Percentiles rank a stretch among this genome's conserved stretches.
Evolutionary conservation across 2,329 filamentous ascomycete genomes (phyloP).

Genomic region (Amphichorda felina): DNA sequence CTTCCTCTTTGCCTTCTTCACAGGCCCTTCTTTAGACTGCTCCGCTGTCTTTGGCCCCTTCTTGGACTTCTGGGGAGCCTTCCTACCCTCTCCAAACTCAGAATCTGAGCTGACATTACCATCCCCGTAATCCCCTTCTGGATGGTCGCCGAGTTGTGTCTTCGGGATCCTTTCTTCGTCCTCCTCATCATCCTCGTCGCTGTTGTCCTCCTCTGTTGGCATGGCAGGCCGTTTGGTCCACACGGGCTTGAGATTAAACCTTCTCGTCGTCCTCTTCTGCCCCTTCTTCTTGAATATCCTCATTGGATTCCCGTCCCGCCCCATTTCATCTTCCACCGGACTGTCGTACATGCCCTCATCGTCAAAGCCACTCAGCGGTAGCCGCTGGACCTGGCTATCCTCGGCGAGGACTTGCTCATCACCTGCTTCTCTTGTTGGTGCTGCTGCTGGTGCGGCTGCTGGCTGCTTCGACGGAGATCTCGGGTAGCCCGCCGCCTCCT

Average conservation of each 20-base stretch:
- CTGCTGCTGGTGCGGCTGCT: constrained; percentile 6
- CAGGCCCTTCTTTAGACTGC: constrained; percentile 23
- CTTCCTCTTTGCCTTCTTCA: constrained; percentile 44
- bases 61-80: constrained; percentile 10
- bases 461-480: constrained; percentile 10
- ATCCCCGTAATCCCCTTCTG: constrained; percentile 4
- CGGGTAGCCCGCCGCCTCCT: too few species aligned
- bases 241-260: constrained; percentile 50
- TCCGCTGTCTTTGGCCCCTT: constrained; percentile 13
- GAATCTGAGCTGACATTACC: constrained; percentile 4
- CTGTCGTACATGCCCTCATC: constrained; percentile 49
- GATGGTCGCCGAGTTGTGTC: constrained; percentile 10
- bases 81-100: constrained; percentile 8
- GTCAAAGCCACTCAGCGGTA: constrained; percentile 49
- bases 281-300: constrained; percentile 73
- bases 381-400: constrained; percentile 29
- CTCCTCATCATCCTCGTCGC: constrained; percentile 21
- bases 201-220: constrained; percentile 12
- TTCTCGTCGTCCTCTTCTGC: constrained; percentile 64
- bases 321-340: constrained; percentile 36
- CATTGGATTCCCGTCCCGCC: constrained; percentile 45
- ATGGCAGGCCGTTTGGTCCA: constrained; percentile 31
- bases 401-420: constrained; percentile 23
- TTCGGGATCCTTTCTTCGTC: constrained; percentile 23
- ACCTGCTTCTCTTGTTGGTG: background rate